Evolutionary conservation across 192 early-diverging fungal genomes (phyloP), one percentile per base, ranked within the genome.

Genomic region (Chytriomyces sp.): DNA sequence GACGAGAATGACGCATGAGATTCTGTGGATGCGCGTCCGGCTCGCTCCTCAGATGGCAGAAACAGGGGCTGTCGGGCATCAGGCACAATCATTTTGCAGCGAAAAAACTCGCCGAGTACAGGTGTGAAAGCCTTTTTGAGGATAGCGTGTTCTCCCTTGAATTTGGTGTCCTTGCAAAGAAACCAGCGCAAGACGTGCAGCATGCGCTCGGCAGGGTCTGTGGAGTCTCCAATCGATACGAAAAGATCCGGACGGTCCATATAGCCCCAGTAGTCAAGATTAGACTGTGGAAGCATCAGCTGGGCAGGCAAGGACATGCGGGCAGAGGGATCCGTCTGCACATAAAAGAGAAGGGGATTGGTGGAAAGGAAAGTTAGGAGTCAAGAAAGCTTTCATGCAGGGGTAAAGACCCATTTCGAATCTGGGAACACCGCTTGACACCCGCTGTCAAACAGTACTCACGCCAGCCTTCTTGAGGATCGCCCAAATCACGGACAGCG

Each of bases 61-160:
- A 74, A 59, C 22, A 39, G 73, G 39, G 44, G 70, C 0, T 4
- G 59, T 12, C 56, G 14, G 14, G 26, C 22, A 26, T 57, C 6
- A 39, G 38, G 52, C n/a, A 77, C 68, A 5, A 59, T 84, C 84
- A 88, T 96, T 64, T 86, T 78, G 55, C 92, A 93, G n/a, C 89
- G 89, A 82, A 96, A 96, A 22, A 91, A 82, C 77, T 98, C 96
- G 52, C 95, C 94, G 34, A 98, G 85, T 26, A 95, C 88, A 30
- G 96, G 94, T 61, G 96, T 96, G 79, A 94, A 98, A 4, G 96
- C 94, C 74, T 98, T 98, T 69, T 93, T 92, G 17, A 98, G 89
- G 55, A 93, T n/a, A n/a, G 68, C 55, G 92, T 89, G 90, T 68
- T 67, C 26, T 64, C 37, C 59, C 33, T 67, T 75, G 76, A 76